Evolutionary conservation across 139 green algal genomes (phyloP).

Genomic region (Chlamydomonas sphaeroides): DNA sequence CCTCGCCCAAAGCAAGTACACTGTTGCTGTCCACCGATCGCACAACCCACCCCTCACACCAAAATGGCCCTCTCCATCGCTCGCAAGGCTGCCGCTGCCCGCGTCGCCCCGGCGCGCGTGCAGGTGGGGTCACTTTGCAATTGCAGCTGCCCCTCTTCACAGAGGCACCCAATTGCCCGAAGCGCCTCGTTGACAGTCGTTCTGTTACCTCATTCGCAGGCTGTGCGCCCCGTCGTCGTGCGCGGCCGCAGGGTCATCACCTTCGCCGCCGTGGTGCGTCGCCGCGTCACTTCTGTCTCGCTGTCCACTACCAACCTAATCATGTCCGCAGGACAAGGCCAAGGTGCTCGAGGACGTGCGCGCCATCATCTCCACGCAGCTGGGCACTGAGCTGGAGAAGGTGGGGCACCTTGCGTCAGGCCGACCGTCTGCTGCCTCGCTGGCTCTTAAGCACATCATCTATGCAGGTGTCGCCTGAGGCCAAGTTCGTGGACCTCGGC

Average conservation of each 20-base stretch:
- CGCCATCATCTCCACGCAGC: slow-evolving; percentile 93
- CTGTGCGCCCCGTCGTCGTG: slow-evolving; percentile 20
- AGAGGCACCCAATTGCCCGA: not conserved
- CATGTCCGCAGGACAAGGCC: slow-evolving; percentile 74
- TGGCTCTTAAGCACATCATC: too few relatives aligned
- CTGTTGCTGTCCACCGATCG: too few relatives aligned
- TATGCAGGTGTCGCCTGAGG: slow-evolving; percentile 77
- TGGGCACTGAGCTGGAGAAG: slow-evolving; percentile 89
- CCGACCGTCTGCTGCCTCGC: too few relatives aligned
- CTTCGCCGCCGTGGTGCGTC: slow-evolving; percentile 40
- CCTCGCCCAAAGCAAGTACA: too few relatives aligned
- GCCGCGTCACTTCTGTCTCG: too few relatives aligned
- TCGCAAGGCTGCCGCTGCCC: slow-evolving; percentile 25
- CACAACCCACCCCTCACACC: too few relatives aligned
- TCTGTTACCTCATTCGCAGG: not conserved
- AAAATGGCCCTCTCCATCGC: slow-evolving; percentile 29
- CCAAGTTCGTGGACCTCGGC: slow-evolving; percentile 97
- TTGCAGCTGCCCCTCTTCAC: too few relatives aligned
- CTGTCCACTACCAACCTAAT: too few relatives aligned
- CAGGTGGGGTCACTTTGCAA: too few relatives aligned
- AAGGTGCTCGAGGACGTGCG: slow-evolving; percentile 88
- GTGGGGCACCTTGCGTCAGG: slow-evolving; percentile 51
- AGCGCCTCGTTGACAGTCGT: not conserved
- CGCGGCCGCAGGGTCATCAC: slow-evolving; percentile 43
- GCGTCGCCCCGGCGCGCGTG: not conserved